phyloP scores from a whole-genome alignment of 2,329 filamentous ascomycete species.

The Botrytis byssoidea region DNA sequence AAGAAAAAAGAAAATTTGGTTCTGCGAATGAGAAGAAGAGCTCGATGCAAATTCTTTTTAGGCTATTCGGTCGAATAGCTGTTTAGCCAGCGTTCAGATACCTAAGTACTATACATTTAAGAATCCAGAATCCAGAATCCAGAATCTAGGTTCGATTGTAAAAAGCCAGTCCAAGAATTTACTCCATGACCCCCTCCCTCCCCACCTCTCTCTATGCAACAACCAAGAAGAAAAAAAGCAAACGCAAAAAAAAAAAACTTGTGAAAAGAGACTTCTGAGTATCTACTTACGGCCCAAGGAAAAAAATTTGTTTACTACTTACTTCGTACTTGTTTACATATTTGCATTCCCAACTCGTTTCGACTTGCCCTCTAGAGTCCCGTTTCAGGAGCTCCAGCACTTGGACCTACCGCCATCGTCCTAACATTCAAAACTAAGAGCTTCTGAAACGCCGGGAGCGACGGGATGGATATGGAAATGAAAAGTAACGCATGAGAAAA shows the following conservation, averaged over 20 bases:
- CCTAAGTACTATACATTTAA: neutral
- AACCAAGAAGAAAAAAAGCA: neutral
- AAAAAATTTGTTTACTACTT: neutral
- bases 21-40: neutral
- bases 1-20: neutral
- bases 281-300: neutral
- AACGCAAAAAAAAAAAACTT: neutral
- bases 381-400: neutral
- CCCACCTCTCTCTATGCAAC: neutral
- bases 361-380: neutral
- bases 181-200: neutral
- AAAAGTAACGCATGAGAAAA: neutral
- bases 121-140: neutral
- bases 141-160: neutral
- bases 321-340: neutral
- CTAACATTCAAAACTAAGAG: neutral
- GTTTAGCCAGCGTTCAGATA: neutral
- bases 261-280: neutral
- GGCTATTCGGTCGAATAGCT: neutral
- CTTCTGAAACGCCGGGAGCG: neutral
- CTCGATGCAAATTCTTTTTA: neutral
- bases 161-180: neutral
- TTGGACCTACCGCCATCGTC: slow-evolving; percentile 1
- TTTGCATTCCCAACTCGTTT: neutral
- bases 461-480: neutral